A percentile compares a stretch with the other conserved stretches of the same genome.
phyloP scores from a whole-genome alignment of 2,329 filamentous ascomycete genomes.

The Fusarium ramigenum region DNA sequence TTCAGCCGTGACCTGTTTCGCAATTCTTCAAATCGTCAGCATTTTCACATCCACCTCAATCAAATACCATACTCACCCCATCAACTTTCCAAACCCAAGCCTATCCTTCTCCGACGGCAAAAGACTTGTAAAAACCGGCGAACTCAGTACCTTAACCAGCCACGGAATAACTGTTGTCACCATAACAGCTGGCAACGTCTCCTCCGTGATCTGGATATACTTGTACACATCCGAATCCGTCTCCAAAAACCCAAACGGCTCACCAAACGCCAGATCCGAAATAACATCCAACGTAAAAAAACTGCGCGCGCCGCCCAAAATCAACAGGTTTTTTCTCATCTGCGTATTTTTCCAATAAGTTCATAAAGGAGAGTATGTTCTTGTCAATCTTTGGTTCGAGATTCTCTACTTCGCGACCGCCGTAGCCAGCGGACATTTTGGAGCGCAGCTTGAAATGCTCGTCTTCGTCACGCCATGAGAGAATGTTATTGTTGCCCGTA shows the following conservation, averaged over 20 bases:
- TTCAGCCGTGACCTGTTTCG: slow-evolving; percentile 43
- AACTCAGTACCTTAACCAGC: slow-evolving; percentile 52
- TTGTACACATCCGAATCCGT: slow-evolving; percentile 57
- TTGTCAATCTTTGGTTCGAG: slow-evolving; percentile 60
- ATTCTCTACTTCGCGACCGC: slow-evolving; percentile 61
- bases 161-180: slow-evolving; percentile 55
- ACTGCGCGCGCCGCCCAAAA: slow-evolving; percentile 57
- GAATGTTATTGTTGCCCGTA: slow-evolving; percentile 59
- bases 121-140: slow-evolving; percentile 52
- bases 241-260: slow-evolving; percentile 57
- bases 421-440: slow-evolving; percentile 63
- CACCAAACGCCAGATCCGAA: slow-evolving; percentile 59
- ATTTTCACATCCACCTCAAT: neutral
- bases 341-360: slow-evolving; percentile 42
- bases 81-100: slow-evolving; percentile 52
- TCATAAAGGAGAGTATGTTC: slow-evolving; percentile 55
- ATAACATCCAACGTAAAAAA: slow-evolving; percentile 65
- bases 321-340: slow-evolving; percentile 45
- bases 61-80: slow-evolving; percentile 51
- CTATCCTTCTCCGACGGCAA: slow-evolving; percentile 53
- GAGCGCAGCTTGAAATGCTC: slow-evolving; percentile 54
- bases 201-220: slow-evolving; percentile 56
- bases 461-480: slow-evolving; percentile 59
- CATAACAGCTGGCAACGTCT: slow-evolving; percentile 55
- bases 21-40: slow-evolving; percentile 28